phyloP scores from a whole-genome alignment of 2,329 filamentous ascomycete species.

The Sporothrix brasiliensis region DNA sequence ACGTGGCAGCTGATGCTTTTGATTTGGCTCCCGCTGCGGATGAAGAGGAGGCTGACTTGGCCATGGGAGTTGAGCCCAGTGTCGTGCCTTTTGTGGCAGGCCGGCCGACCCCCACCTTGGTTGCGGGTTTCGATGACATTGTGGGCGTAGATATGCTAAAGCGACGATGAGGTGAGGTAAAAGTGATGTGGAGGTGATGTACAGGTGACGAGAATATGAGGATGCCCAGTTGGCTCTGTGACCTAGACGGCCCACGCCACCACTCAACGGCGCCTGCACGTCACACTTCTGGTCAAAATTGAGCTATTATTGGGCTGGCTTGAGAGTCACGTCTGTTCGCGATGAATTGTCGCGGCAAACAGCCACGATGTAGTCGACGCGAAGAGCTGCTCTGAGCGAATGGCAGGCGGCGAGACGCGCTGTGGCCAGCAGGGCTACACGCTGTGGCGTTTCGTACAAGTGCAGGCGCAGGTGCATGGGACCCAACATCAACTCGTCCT shows the following conservation, averaged over 20 bases:
- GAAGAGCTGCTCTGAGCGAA: background rate
- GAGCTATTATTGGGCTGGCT: background rate
- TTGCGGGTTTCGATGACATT: constrained; percentile 22
- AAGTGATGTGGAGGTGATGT: background rate
- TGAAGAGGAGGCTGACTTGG: constrained; percentile 7
- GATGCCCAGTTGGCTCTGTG: background rate
- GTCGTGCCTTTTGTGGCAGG: background rate
- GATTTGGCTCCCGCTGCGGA: constrained; percentile 5
- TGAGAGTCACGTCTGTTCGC: background rate
- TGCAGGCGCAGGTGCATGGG: no score
- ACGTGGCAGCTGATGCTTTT: background rate
- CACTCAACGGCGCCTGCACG: no score
- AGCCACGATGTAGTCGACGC: constrained; percentile 1
- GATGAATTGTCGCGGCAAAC: background rate
- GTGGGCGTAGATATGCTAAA: background rate
- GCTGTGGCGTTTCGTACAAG: background rate
- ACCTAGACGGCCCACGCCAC: background rate
- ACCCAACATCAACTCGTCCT: no score
- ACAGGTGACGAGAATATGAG: background rate
- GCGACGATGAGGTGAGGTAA: background rate
- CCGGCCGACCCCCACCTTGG: background rate
- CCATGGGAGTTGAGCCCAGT: constrained; percentile 7
- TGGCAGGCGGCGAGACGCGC: background rate
- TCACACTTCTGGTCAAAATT: background rate
- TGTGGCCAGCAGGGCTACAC: background rate